phyloP scores from a whole-genome alignment of 768 basidiomycete species.

The Pholiota microspora region DNA sequence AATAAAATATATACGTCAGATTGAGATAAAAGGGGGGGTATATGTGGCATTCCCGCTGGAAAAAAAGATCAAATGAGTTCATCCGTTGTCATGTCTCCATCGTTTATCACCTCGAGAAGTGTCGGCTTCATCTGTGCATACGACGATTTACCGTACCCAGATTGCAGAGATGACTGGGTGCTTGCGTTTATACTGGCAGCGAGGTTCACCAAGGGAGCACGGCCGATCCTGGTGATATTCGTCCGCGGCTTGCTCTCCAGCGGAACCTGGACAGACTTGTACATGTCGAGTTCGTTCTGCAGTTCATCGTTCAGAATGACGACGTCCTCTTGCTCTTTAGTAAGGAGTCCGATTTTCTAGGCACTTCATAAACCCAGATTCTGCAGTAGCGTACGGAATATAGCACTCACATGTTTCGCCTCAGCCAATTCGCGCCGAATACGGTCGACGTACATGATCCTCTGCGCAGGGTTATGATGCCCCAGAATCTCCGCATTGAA shows the following conservation, averaged over 20 bases:
- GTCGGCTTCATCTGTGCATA: constrained; percentile 13
- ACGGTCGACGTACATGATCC: constrained; percentile 83
- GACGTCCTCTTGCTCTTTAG: constrained; percentile 48
- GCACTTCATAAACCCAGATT: too few species aligned
- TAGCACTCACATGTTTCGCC: constrained; percentile 68
- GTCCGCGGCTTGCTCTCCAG: constrained; percentile 52
- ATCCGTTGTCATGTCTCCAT: constrained; percentile 52
- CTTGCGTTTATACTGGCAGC: constrained; percentile 35
- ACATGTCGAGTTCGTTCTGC: constrained; percentile 53
- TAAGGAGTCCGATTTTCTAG: constrained; percentile 49
- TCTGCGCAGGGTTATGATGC: constrained; percentile 82
- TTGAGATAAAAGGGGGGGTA: not conserved
- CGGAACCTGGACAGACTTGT: constrained; percentile 55
- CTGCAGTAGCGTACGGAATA: not conserved
- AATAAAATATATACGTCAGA: not conserved
- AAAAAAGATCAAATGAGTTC: constrained; percentile 31
- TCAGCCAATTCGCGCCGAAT: constrained; percentile 80
- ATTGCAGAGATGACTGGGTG: not conserved
- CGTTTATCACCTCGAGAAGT: constrained; percentile 30
- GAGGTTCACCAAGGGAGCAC: constrained; percentile 45
- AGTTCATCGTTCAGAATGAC: constrained; percentile 43
- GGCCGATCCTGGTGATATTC: constrained; percentile 46
- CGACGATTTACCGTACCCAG: constrained; percentile 1
- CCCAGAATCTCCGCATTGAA: constrained; percentile 87
- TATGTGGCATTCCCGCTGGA: not conserved